Conservation (phyloP, 257 asterid genomes). For the Lycium ferocissimum region DNA sequence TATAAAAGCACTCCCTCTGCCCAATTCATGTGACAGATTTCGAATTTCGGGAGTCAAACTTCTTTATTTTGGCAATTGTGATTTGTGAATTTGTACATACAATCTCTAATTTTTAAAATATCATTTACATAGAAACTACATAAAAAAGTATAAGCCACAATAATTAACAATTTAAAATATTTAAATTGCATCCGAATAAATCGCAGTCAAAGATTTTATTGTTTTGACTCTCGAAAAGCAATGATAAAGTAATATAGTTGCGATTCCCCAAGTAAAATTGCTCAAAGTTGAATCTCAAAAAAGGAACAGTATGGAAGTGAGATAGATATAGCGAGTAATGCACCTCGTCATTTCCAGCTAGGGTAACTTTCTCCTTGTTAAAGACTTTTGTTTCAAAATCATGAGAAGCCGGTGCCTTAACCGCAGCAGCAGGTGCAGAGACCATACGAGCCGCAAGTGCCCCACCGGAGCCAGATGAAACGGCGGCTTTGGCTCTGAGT, state of each 20-base stretch:
- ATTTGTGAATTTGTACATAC: too few species aligned
- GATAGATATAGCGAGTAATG: background rate
- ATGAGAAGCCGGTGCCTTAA: conserved; percentile 53
- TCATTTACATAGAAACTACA: too few species aligned
- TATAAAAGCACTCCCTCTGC: too few species aligned
- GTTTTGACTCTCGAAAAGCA: too few species aligned
- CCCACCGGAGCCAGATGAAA: conserved; percentile 47
- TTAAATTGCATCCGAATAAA: too few species aligned
- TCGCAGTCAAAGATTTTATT: too few species aligned
- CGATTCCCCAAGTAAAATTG: background rate
- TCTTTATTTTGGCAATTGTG: too few species aligned
- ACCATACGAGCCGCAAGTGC: conserved; percentile 68
- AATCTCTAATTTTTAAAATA: too few species aligned
- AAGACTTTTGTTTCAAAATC: conserved; percentile 85
- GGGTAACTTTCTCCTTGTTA: conserved; percentile 78
- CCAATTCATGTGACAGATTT: too few species aligned
- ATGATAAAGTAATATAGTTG: background rate
- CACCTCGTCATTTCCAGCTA: conserved; percentile 93
- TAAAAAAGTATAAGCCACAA: too few species aligned
- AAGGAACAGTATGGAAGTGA: background rate
- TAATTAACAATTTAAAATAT: too few species aligned
- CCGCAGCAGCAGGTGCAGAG: conserved; percentile 47
- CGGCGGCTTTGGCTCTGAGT: conserved; percentile 46
- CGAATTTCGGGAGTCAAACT: too few species aligned
- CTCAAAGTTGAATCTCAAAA: background rate